These are phyloP conservation scores for Forsythia viridissima DNA, from an alignment of 257 asterid species.

Conservation along the genomic window DNA sequence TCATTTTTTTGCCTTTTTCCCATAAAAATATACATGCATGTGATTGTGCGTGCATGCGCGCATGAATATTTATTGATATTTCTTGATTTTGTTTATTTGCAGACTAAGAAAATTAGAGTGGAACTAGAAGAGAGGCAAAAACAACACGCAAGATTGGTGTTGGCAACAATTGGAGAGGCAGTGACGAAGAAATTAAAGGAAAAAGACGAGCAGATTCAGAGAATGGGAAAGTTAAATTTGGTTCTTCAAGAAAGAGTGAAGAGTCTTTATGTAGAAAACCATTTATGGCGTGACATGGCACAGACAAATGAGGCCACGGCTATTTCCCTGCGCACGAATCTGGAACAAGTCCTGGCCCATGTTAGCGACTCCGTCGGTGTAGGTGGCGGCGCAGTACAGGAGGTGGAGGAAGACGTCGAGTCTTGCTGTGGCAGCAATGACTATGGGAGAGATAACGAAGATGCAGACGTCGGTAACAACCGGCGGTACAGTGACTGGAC, in stretches of 20 bases:
- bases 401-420: conserved; percentile 53
- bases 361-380: conserved; percentile 18
- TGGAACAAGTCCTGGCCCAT: conserved; percentile 50
- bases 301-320: conserved; percentile 66
- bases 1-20: neutral
- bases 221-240: conserved; percentile 42
- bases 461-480: neutral
- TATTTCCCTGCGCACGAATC: conserved; percentile 50
- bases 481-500: conserved; percentile 15
- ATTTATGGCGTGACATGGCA: conserved; percentile 62
- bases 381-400: conserved; percentile 29
- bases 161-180: conserved; percentile 47
- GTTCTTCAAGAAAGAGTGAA: conserved; percentile 48
- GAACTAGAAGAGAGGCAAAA: conserved; percentile 49
- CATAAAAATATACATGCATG: neutral
- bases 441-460: conserved; percentile 19
- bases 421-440: conserved; percentile 63
- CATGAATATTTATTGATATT: neutral
- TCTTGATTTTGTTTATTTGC: neutral
- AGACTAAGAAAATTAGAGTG: conserved; percentile 51
- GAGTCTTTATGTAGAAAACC: conserved; percentile 45
- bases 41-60: neutral
- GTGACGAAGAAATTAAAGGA: conserved; percentile 42
- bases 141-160: conserved; percentile 34
- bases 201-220: conserved; percentile 58